Evolutionary conservation across 495 filamentous ascomycete species (phyloP), one percentile per base, ranked within the genome.

Genomic region (Aspergillus leporis): DNA sequence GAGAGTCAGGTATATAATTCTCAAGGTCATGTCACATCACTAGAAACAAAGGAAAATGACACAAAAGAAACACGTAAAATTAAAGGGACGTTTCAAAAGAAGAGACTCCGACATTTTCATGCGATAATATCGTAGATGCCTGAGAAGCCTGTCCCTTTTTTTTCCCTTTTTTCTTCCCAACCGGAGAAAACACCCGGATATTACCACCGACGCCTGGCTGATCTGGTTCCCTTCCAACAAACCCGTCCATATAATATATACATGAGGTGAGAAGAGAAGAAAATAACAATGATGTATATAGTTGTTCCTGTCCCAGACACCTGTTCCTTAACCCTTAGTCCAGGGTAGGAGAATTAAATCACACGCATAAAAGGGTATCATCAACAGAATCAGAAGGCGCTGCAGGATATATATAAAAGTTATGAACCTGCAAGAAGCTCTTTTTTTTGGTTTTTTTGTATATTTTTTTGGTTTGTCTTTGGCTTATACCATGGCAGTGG

Each of bases 401-500:
- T 32, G 49, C 49, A 51, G 47, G 25, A 36, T 36, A 36, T 9
- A 36, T 10, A 10, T n/a, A 14, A 36, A 48, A 48, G 46, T 48
- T 25, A 23, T 50, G 22, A 22, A 18, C 31, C 31, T 50, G 47
- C 47, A 50, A 31, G 13, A 50, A 12, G 30, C 19, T 51, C 16
- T 5, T 36, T 51, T 22, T 36, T 51, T 51, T 51, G 5, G 25
- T 51, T 32, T 34, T 51, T 34, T 4, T 0, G 3, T 51, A 19
- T 51, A 4, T 22, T 2, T 43, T 50, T 21, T 53, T 41, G 16
- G 13, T 41, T 52, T 28, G 51, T 51, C 4, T 14, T 21, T 52
- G 16, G 28, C 46, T 62, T 61, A 70, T 53, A 70, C 65, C 59
- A 74, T 66, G 32, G 68, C 65, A 30, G 70, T 61, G 0, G 68